phyloP scores from a whole-genome alignment of 257 asterid genomes.

The Leptodermis oblonga region DNA sequence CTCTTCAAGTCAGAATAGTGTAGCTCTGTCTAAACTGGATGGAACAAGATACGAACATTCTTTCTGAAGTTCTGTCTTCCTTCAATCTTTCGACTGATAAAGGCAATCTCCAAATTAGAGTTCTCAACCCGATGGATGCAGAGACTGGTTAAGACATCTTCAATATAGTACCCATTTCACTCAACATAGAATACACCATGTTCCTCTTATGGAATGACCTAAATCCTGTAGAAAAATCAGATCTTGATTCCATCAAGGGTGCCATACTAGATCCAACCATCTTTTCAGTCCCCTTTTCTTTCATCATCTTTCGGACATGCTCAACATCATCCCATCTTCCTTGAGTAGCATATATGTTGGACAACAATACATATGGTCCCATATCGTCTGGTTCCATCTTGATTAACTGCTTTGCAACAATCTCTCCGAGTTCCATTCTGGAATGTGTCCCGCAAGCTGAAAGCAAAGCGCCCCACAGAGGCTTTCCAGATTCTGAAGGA shows the following conservation, averaged over 20 bases:
- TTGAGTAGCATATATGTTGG: constrained; percentile 34
- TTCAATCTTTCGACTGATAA: too few relatives aligned
- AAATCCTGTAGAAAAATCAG: constrained; percentile 5
- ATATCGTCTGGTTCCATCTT: constrained; percentile 29
- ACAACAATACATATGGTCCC: constrained; percentile 33
- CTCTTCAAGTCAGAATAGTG: not conserved
- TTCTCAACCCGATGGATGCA: not conserved
- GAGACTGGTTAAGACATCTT: constrained; percentile 19
- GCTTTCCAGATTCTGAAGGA: constrained; percentile 17
- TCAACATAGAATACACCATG: constrained; percentile 32
- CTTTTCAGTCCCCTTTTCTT: constrained; percentile 21
- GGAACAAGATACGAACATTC: not conserved
- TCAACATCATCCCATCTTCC: constrained; percentile 34
- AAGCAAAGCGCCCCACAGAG: constrained; percentile 31
- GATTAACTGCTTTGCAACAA: constrained; percentile 26
- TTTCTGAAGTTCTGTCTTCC: too few relatives aligned
- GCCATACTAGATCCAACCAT: constrained; percentile 24
- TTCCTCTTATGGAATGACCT: constrained; percentile 21
- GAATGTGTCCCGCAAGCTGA: constrained; percentile 33
- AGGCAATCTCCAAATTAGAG: not conserved
- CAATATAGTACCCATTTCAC: constrained; percentile 24
- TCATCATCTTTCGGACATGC: constrained; percentile 31
- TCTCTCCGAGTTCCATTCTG: constrained; percentile 33
- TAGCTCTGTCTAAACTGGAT: not conserved
- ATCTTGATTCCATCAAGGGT: constrained; percentile 11